These are phyloP conservation scores for Mycosphaerella sp. DNA, from an alignment of 2,329 filamentous ascomycete species.

Conservation along the genomic window DNA sequence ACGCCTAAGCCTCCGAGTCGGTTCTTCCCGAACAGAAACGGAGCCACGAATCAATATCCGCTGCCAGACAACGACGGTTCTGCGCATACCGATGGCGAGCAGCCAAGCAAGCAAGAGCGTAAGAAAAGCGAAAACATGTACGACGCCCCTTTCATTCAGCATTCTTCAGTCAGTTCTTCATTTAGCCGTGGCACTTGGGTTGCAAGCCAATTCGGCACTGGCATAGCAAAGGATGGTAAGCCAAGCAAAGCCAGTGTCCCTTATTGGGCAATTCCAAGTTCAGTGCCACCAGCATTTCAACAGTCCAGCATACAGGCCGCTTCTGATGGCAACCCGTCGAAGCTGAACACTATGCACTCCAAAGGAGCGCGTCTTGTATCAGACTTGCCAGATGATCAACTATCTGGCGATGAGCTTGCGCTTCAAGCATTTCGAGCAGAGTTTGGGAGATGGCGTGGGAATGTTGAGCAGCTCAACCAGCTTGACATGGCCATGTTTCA, in stretches of 20 bases:
- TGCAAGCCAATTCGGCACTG: conserved; percentile 19
- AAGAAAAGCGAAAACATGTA: conserved; percentile 33
- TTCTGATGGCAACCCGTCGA: not conserved
- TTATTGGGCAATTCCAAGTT: conserved; percentile 28
- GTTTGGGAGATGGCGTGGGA: not conserved
- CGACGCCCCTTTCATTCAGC: conserved; percentile 18
- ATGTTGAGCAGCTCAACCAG: conserved; percentile 19
- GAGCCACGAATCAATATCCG: conserved; percentile 11
- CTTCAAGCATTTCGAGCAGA: conserved; percentile 15
- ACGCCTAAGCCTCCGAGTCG: conserved; percentile 31
- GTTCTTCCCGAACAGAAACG: conserved; percentile 20
- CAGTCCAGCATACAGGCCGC: not conserved
- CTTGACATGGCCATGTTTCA: conserved; percentile 28
- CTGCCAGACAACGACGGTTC: conserved; percentile 7
- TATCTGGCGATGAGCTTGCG: conserved; percentile 17
- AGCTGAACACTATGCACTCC: not conserved
- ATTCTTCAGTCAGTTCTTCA: conserved; percentile 10
- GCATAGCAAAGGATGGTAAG: conserved; percentile 16
- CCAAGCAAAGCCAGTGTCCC: conserved; percentile 20
- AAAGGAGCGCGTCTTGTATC: not conserved
- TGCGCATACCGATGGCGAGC: conserved; percentile 17
- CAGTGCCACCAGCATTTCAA: conserved; percentile 13
- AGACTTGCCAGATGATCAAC: conserved; percentile 1
- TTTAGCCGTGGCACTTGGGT: conserved; percentile 16
- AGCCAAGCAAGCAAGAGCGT: conserved; percentile 27